Percentiles rank a stretch among this genome's conserved stretches.
Evolutionary conservation across 2,329 filamentous ascomycete genomes (phyloP).

Genomic region (Aspergillus sp.): DNA sequence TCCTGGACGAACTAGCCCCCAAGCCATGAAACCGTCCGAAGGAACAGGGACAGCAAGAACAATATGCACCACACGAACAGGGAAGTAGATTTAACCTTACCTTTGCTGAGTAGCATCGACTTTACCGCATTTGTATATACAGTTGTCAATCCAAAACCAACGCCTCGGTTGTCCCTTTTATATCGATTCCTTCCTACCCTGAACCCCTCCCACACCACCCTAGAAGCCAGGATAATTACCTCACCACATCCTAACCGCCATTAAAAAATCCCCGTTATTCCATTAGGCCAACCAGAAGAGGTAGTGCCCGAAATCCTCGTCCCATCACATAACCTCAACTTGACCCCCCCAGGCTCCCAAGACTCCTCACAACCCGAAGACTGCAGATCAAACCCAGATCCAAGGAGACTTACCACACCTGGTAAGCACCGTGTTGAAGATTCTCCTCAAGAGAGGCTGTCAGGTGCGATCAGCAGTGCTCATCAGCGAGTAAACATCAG

Average conservation of each 20-base stretch:
- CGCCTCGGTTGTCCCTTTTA: background rate
- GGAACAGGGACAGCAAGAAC: background rate
- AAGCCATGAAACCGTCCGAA: background rate
- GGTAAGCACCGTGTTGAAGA: background rate
- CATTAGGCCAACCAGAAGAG: background rate
- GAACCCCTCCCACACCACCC: background rate
- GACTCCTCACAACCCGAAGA: background rate
- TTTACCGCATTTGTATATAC: background rate
- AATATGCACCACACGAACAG: background rate
- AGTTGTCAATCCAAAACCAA: background rate
- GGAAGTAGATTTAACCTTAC: background rate
- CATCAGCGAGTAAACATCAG: constrained; percentile 1
- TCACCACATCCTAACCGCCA: background rate
- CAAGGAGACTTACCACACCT: background rate
- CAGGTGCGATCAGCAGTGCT: background rate
- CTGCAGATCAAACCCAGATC: background rate
- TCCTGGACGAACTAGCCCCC: background rate
- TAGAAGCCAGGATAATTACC: background rate
- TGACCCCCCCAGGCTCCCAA: background rate
- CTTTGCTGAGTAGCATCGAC: background rate
- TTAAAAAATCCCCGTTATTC: background rate
- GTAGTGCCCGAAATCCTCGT: constrained; percentile 1
- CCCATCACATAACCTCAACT: background rate
- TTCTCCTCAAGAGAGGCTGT: background rate
- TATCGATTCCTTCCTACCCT: background rate